Conservation (phyloP, 2,329 filamentous ascomycete species). For the Aspergillus aculeatinus region DNA sequence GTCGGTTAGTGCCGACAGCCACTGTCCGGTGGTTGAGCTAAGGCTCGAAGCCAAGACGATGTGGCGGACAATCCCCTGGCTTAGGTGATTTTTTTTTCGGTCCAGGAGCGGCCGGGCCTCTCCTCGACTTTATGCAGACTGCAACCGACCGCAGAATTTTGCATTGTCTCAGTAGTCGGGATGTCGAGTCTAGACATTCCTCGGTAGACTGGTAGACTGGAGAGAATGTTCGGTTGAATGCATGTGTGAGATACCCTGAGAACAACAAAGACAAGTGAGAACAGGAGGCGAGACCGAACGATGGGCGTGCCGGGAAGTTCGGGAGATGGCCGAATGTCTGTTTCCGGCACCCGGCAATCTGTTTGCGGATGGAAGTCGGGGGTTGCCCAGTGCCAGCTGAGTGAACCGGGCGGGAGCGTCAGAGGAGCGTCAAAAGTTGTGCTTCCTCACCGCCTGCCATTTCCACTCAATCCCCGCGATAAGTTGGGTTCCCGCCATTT, state of each 20-base stretch:
- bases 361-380: background rate
- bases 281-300: background rate
- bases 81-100: background rate
- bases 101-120: background rate
- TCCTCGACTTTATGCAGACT: background rate
- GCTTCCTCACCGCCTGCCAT: constrained; percentile 6
- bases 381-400: too few species aligned
- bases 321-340: constrained; percentile 3
- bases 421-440: background rate
- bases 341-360: background rate
- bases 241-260: background rate
- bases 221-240: constrained; percentile 7
- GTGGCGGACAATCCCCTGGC: constrained; percentile 7
- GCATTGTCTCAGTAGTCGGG: background rate
- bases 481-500: too few species aligned
- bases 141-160: background rate
- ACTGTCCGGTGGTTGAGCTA: background rate
- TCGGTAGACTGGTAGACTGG: background rate
- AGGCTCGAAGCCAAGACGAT: constrained; percentile 3
- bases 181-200: background rate
- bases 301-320: background rate
- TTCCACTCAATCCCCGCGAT: background rate
- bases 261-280: background rate
- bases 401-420: background rate
- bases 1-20: constrained; percentile 5